Percentiles rank a stretch among this genome's conserved stretches.
phyloP scores from a whole-genome alignment of 2,329 filamentous ascomycete genomes.

The Colletotrichum euphorbiae region DNA sequence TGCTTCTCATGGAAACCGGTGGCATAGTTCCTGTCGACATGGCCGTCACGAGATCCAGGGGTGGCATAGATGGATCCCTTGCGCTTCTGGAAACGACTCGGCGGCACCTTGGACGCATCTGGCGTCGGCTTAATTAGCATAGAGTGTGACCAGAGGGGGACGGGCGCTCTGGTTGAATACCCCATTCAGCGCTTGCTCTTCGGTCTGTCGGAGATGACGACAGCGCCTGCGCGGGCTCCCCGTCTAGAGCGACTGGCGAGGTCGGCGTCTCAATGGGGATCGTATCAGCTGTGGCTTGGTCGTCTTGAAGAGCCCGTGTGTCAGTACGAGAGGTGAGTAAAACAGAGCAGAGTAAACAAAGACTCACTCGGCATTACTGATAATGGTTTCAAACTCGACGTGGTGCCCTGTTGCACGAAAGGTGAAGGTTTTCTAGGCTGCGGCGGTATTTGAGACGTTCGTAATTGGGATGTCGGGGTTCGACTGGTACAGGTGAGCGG shows the following conservation, averaged over 20 bases:
- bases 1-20: constrained; percentile 72
- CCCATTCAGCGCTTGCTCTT: constrained; percentile 60
- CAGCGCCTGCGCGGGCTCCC: constrained; percentile 16
- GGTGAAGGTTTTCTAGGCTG: no score
- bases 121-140: constrained; percentile 24
- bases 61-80: constrained; percentile 77
- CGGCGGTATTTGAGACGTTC: no score
- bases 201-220: constrained; percentile 47
- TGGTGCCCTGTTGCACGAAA: neutral
- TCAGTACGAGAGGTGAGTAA: neutral
- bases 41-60: constrained; percentile 72
- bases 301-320: neutral
- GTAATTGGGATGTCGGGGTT: no score
- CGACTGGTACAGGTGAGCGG: no score
- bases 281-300: constrained; percentile 24
- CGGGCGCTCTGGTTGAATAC: constrained; percentile 44
- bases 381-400: neutral
- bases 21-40: constrained; percentile 69
- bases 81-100: constrained; percentile 76
- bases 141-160: neutral
- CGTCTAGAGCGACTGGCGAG: constrained; percentile 5
- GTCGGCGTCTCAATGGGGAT: constrained; percentile 15
- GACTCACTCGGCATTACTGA: constrained; percentile 27
- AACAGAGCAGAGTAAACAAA: neutral
- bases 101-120: constrained; percentile 76